phyloP scores from a whole-genome alignment of 2,329 filamentous ascomycete species.

The Ilyonectria sp. region DNA sequence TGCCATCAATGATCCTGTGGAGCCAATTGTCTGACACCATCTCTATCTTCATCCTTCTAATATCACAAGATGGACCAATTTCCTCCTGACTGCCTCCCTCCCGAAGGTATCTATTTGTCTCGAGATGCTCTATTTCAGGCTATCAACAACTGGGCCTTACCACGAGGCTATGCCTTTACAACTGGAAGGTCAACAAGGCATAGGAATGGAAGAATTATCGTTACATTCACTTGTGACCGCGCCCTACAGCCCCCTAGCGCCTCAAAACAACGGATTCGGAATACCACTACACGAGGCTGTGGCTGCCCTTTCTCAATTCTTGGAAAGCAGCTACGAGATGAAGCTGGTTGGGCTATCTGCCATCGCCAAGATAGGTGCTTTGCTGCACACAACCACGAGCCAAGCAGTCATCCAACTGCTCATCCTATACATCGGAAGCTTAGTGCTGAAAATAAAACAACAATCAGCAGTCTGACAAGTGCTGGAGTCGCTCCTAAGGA shows the following conservation, averaged over 20 bases:
- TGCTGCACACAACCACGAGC: conserved; percentile 1
- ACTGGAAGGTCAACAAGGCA: neutral
- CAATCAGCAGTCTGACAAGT: neutral
- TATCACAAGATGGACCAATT: too few species aligned
- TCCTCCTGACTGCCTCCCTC: too few species aligned
- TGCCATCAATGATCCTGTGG: conserved; percentile 4
- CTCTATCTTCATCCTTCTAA: too few species aligned
- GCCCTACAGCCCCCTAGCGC: neutral
- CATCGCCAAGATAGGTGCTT: neutral
- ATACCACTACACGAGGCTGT: neutral
- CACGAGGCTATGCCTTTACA: conserved; percentile 9
- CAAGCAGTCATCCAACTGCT: neutral
- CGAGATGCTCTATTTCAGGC: neutral
- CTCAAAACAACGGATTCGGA: neutral
- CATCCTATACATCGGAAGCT: neutral
- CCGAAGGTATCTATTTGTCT: too few species aligned
- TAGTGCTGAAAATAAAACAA: neutral
- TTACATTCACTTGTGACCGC: conserved; percentile 7
- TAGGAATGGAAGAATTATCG: neutral
- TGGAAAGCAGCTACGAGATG: neutral
- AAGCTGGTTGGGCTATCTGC: neutral
- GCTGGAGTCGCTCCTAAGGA: conserved; percentile 27
- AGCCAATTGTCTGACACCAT: conserved; percentile 1
- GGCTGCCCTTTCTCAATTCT: conserved; percentile 6
- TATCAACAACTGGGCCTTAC: neutral